Base-by-base conservation (phyloP, 441 rosid genomes). In the Pelargonium hybrid region DNA sequence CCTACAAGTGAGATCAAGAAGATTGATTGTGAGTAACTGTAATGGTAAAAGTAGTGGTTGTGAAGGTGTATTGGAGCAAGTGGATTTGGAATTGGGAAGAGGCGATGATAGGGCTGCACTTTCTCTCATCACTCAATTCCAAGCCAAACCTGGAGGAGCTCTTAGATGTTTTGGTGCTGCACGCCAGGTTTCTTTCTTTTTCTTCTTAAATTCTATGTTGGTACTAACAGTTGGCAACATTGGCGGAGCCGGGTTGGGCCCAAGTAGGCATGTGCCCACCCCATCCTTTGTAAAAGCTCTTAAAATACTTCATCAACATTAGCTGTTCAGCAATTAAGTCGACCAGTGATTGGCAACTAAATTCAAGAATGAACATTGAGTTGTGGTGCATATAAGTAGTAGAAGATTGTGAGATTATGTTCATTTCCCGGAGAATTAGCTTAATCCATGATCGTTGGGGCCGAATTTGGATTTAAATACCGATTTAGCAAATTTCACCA, bases 101-200 rank as follows among this genome's bases (percentile, higher is more conserved):
- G 98, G 94, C 79, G 81, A 93, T 73, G 98, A 90, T 43, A 87
- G 82, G 80, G 81, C 87, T 43, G 97, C 98, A 18, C 82, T 89
- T 10, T 75, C 87, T 43, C 83, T 90, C 52, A 81, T 93, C 67
- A 89, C 83, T 65, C 89, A 87, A 69, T 80, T 85, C 72, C 92
- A 85, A 73, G 98, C 92, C 7, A 87, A 85, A 70, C 84, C 94
- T 1, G 87, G 84, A 11, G 97, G 96, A n/a, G n/a, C n/a, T 0
- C 89, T 89, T 59, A 78, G 85, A 29, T 88, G 96, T 73, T 93
- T 90, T 43, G 94, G 91, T 1, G 84, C 91, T 3, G 90, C 88
- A 3, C 82, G 97, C 62, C 97, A 88, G 90, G 96, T 91, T 23
- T 15, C 21, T 18, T n/a, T 50, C 56, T 23, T 23, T 23, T 23